Conservation (phyloP, 2,329 filamentous ascomycete species). For the Ophiocordyceps camponoti-floridani region DNA sequence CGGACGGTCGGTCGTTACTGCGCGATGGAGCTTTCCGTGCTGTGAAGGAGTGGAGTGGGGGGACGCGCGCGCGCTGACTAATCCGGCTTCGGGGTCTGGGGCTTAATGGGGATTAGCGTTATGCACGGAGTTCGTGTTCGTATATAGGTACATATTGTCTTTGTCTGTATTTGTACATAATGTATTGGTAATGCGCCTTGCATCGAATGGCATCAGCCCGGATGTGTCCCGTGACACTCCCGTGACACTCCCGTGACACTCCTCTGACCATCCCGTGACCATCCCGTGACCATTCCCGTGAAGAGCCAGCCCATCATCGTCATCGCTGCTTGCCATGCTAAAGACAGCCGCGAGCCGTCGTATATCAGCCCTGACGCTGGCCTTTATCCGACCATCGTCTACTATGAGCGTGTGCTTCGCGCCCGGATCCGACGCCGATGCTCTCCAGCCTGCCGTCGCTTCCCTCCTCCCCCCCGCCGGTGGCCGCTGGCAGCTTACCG, state of each 20-base stretch:
- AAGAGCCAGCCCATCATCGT: no score
- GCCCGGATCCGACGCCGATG: constrained; percentile 22
- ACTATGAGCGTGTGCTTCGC: constrained; percentile 21
- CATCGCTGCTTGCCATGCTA: no score
- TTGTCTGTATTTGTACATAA: neutral
- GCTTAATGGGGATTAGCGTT: neutral
- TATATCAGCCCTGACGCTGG: constrained; percentile 2
- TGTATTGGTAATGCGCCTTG: neutral
- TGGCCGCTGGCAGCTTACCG: constrained; percentile 30
- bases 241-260: no score
- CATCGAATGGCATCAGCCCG: no score
- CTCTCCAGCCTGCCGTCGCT: constrained; percentile 16
- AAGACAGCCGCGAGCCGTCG: neutral
- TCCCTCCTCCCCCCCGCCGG: constrained; percentile 21
- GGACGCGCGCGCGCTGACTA: neutral
- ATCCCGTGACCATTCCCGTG: no score
- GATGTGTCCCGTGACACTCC: no score
- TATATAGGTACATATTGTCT: no score
- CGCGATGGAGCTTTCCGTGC: no score
- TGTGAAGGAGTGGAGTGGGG: neutral
- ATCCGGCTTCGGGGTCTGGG: neutral
- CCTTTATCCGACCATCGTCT: constrained; percentile 1
- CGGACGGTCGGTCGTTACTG: neutral
- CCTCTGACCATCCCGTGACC: no score
- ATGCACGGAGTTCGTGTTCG: neutral